These are phyloP conservation scores for Globisporangium recalcitrans DNA, from an alignment of 352 stramenopile species.

Conservation along the genomic window DNA sequence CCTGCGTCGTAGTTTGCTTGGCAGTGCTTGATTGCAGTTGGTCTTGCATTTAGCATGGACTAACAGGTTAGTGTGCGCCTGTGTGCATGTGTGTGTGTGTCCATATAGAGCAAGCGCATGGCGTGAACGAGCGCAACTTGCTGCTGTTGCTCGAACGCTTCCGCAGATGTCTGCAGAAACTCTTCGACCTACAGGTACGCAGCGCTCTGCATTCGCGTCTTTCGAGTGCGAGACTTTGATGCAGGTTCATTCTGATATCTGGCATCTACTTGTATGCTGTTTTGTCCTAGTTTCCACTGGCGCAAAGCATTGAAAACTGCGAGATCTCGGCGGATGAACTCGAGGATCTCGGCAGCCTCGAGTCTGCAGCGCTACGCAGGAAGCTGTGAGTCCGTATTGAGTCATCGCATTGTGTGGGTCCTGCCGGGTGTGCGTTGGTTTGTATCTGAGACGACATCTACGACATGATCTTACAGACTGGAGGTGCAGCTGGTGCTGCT, in stretches of 20 bases:
- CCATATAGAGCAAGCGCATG: conserved; percentile 12
- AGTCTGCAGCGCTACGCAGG: neutral
- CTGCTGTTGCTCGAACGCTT: conserved; percentile 16
- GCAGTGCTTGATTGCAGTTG: neutral
- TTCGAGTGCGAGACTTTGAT: neutral
- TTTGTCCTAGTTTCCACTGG: conserved; percentile 23
- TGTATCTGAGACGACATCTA: neutral
- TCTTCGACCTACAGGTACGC: conserved; percentile 21
- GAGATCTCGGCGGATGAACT: conserved; percentile 3
- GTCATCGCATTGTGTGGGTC: neutral
- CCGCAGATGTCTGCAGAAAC: conserved; percentile 17
- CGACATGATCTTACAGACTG: conserved; percentile 2
- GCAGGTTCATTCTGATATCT: neutral
- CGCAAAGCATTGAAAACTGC: conserved; percentile 23
- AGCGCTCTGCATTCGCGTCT: neutral
- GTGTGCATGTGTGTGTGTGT: too few species aligned
- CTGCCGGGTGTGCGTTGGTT: neutral
- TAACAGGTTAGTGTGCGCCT: too few species aligned
- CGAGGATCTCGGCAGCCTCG: conserved; percentile 1
- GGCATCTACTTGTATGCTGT: neutral
- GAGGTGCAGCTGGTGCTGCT: conserved; percentile 13
- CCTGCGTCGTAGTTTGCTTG: neutral
- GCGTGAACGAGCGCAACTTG: conserved; percentile 17
- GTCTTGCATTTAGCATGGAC: neutral
- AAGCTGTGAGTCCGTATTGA: conserved; percentile 10